phyloP scores from a whole-genome alignment of 1,139 yeast species.

The Blastobotrys raffinosifermentans region DNA sequence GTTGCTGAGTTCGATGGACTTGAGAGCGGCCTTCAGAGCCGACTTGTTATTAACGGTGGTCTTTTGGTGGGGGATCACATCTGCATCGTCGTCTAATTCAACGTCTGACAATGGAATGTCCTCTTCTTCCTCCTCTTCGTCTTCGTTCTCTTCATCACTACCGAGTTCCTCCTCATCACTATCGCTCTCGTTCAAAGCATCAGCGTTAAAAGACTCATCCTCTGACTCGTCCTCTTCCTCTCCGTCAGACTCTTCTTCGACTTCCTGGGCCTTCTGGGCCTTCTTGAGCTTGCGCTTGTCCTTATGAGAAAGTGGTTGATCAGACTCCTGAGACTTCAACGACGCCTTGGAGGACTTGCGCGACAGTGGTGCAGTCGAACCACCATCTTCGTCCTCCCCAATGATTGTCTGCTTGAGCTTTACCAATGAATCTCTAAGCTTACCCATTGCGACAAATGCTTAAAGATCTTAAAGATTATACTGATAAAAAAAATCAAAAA shows the following conservation, averaged over 20 bases:
- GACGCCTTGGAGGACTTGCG: not conserved
- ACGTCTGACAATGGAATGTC: conserved; percentile 52
- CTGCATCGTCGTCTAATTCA: conserved; percentile 80
- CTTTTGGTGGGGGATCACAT: conserved; percentile 83
- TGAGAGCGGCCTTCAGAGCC: conserved; percentile 34
- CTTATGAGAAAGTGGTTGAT: no score
- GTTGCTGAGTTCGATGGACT: conserved; percentile 31
- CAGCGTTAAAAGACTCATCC: no score
- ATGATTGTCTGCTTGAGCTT: not conserved
- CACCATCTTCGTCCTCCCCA: not conserved
- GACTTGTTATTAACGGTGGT: conserved; percentile 49
- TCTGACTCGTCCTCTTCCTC: conserved; percentile 16
- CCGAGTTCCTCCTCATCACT: conserved; percentile 25
- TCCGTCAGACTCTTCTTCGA: conserved; percentile 20
- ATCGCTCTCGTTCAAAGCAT: conserved; percentile 15
- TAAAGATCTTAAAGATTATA: no score
- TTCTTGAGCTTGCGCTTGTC: no score
- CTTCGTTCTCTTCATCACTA: conserved; percentile 30
- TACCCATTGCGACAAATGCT: no score
- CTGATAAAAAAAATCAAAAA: no score
- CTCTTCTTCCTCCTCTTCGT: conserved; percentile 48
- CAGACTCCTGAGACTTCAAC: not conserved
- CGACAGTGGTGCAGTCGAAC: not conserved
- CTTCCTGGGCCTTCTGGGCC: no score
- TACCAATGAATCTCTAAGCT: conserved; percentile 1